phyloP scores from a whole-genome alignment of 163 green algal genomes.

The Chlorella variabilis region DNA sequence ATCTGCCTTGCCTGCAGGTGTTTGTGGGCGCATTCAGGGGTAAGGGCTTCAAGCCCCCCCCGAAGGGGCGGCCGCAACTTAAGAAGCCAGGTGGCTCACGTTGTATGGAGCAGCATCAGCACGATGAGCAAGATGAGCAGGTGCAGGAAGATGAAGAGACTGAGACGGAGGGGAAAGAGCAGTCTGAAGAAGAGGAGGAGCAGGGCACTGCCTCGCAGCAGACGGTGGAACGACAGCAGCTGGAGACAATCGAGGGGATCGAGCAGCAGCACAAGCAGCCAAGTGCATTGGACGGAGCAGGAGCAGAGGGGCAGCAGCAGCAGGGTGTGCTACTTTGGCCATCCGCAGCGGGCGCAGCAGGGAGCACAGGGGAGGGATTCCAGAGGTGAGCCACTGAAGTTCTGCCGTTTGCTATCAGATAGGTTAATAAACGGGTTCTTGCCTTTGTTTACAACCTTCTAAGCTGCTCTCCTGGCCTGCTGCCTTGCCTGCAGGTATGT shows the following conservation, averaged over 20 bases:
- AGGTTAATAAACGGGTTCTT: not conserved
- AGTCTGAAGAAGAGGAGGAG: not conserved
- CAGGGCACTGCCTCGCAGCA: not conserved
- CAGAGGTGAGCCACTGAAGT: not conserved
- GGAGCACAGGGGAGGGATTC: not conserved
- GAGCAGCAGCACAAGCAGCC: not conserved
- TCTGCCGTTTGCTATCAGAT: not conserved
- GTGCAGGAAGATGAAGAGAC: conserved; percentile 10
- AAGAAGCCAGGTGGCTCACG: not conserved
- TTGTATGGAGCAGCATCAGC: conserved; percentile 27
- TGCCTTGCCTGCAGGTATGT: conserved; percentile 28
- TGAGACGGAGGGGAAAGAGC: conserved; percentile 24
- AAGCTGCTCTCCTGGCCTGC: no score
- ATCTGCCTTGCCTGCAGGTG: conserved; percentile 55
- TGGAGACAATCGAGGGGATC: not conserved
- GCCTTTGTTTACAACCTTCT: no score
- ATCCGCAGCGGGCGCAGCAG: not conserved
- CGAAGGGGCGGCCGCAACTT: not conserved
- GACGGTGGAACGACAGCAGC: not conserved
- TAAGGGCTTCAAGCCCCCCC: conserved; percentile 41
- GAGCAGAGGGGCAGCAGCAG: not conserved
- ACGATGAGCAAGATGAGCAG: not conserved
- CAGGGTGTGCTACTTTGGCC: conserved; percentile 21
- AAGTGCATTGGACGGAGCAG: no score
- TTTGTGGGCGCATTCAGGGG: conserved; percentile 75